Percentiles rank a stretch among this genome's conserved stretches.
Evolutionary conservation across 2,329 filamentous ascomycete genomes (phyloP).

Genomic region (Xylariaceae sp.): DNA sequence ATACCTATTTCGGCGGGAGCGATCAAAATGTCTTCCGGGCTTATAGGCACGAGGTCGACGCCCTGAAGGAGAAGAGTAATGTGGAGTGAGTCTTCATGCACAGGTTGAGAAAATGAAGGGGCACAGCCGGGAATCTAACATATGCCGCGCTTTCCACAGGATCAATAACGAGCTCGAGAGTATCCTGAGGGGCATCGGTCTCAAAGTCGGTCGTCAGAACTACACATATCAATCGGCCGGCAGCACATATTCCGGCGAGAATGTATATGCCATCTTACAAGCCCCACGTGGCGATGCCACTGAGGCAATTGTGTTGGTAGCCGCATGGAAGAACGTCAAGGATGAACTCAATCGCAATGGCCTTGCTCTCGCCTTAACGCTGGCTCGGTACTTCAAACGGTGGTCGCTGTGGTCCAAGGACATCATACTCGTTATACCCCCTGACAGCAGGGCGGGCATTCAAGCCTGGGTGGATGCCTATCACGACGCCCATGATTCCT

Average conservation of each 20-base stretch:
- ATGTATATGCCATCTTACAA: conserved; percentile 88
- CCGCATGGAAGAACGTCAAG: conserved; percentile 79
- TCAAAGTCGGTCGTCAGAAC: conserved; percentile 83
- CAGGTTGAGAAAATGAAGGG: not conserved
- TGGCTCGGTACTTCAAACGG: conserved; percentile 91
- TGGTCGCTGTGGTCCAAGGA: conserved; percentile 99
- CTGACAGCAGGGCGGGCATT: conserved; percentile 82
- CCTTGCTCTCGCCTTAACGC: conserved; percentile 75
- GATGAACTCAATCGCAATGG: conserved; percentile 78
- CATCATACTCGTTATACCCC: conserved; percentile 84
- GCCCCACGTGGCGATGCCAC: conserved; percentile 93
- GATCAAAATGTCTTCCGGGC: conserved; percentile 93
- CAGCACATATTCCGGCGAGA: conserved; percentile 69
- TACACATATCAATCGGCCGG: conserved; percentile 81
- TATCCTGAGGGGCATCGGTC: conserved; percentile 70
- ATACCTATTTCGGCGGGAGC: conserved; percentile 94
- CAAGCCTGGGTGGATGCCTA: conserved; percentile 98
- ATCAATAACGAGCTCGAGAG: conserved; percentile 66
- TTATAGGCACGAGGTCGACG: conserved; percentile 77
- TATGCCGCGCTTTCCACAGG: conserved; percentile 30
- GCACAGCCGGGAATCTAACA: conserved; percentile 5
- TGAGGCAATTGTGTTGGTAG: conserved; percentile 89
- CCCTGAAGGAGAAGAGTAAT: conserved; percentile 49
- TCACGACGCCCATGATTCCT: conserved; percentile 76
- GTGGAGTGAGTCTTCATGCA: conserved; percentile 40